These are phyloP conservation scores for Kockiozyma suomiensis DNA, from an alignment of 805 yeast genomes.

Conservation along the genomic window DNA sequence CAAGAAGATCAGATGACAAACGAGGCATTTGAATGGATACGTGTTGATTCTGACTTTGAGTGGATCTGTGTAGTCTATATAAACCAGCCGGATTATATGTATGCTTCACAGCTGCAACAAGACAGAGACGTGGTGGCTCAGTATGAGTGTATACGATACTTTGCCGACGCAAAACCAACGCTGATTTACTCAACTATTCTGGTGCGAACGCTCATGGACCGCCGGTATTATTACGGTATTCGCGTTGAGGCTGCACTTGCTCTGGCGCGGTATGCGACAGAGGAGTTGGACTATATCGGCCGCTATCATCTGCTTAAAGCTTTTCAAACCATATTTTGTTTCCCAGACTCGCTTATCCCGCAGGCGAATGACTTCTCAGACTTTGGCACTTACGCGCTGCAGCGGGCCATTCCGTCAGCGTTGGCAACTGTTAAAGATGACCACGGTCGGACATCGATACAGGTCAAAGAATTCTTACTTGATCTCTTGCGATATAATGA, in stretches of 20 bases:
- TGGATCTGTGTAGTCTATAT: constrained; percentile 86
- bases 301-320: constrained; percentile 70
- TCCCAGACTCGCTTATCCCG: constrained; percentile 66
- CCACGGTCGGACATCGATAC: constrained; percentile 59
- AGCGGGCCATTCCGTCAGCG: constrained; percentile 66
- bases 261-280: constrained; percentile 65
- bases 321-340: constrained; percentile 72
- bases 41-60: constrained; percentile 97
- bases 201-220: constrained; percentile 78
- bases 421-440: constrained; percentile 63
- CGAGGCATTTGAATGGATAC: constrained; percentile 96
- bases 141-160: constrained; percentile 74
- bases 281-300: constrained; percentile 68
- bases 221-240: constrained; percentile 84
- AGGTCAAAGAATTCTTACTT: constrained; percentile 63
- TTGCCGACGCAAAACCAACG: constrained; percentile 63
- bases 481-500: constrained; percentile 82
- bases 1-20: constrained; percentile 68
- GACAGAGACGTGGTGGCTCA: constrained; percentile 98
- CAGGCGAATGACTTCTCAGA: constrained; percentile 78
- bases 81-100: constrained; percentile 94
- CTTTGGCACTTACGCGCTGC: constrained; percentile 67
- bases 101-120: constrained; percentile 86
- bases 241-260: constrained; percentile 85
- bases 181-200: constrained; percentile 73